Conservation (phyloP, 2,329 filamentous ascomycete genomes). For the Fusarium sp. region DNA sequence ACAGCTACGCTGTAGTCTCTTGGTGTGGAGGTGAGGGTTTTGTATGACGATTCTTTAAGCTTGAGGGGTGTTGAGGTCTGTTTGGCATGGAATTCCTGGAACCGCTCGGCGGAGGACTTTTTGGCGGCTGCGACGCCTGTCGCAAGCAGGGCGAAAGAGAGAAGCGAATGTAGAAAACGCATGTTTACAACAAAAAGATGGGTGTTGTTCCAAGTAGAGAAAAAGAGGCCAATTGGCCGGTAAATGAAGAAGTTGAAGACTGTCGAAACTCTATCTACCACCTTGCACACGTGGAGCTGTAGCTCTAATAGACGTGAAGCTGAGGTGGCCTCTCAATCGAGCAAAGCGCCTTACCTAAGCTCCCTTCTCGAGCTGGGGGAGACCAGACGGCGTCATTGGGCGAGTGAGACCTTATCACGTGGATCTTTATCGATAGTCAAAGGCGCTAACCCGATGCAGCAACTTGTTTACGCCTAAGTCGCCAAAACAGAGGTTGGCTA, state of each 20-base stretch:
- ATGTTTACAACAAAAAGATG: constrained; percentile 62
- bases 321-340: constrained; percentile 52
- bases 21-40: constrained; percentile 78
- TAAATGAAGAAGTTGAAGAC: constrained; percentile 10
- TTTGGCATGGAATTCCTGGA: constrained; percentile 77
- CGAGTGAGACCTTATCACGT: constrained; percentile 23
- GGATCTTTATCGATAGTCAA: neutral
- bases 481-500: constrained; percentile 45
- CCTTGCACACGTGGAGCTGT: constrained; percentile 20
- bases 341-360: constrained; percentile 43
- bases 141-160: constrained; percentile 72
- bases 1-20: constrained; percentile 87
- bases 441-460: constrained; percentile 43
- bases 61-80: constrained; percentile 76
- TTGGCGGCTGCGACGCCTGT: constrained; percentile 73
- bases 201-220: neutral
- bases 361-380: neutral
- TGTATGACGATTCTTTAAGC: constrained; percentile 81
- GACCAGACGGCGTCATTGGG: constrained; percentile 16
- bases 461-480: constrained; percentile 49
- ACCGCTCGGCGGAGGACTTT: constrained; percentile 73
- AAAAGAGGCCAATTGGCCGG: constrained; percentile 44
- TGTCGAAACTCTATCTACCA: constrained; percentile 26
- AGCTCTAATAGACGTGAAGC: constrained; percentile 47
- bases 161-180: constrained; percentile 74